Percentiles rank a stretch among this genome's conserved stretches.
Evolutionary conservation across 164 flowering plant species (phyloP).

Genomic region (Umbellularia californica): DNA sequence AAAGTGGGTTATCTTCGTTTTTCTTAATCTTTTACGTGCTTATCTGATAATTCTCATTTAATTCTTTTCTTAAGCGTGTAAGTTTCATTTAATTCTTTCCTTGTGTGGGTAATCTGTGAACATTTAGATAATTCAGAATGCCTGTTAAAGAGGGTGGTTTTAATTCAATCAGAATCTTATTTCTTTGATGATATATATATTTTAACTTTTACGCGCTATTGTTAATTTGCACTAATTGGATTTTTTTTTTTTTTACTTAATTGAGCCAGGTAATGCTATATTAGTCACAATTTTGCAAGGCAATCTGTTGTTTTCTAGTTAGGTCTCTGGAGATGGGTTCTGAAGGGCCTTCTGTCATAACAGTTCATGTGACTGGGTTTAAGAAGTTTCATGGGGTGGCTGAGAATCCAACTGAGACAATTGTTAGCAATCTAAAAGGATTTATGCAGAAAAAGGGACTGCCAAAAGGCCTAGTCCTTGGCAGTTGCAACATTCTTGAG

Average conservation of each 20-base stretch:
- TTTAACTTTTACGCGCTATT: background rate
- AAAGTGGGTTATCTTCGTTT: background rate
- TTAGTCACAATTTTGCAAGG: background rate
- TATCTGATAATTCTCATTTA: no score
- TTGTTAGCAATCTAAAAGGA: constrained; percentile 64
- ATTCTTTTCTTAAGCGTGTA: no score
- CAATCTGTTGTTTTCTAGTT: background rate
- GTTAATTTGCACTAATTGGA: background rate
- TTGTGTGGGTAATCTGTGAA: background rate
- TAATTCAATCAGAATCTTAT: background rate
- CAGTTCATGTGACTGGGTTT: constrained; percentile 29
- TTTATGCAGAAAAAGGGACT: constrained; percentile 64
- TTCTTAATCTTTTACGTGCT: background rate
- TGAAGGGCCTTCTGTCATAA: constrained; percentile 28
- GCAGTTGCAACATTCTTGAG: constrained; percentile 80
- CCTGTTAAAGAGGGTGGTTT: background rate
- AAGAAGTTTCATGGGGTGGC: constrained; percentile 36
- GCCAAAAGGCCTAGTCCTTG: constrained; percentile 75
- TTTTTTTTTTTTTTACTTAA: background rate
- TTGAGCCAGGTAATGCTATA: background rate
- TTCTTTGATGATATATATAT: background rate
- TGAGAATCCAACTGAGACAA: constrained; percentile 53
- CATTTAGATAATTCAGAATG: background rate
- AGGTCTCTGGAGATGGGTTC: constrained; percentile 25
- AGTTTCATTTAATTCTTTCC: background rate